Evolutionary conservation across 148 eudicot species (phyloP).

Genomic region (Rhododendron kiyosumense): DNA sequence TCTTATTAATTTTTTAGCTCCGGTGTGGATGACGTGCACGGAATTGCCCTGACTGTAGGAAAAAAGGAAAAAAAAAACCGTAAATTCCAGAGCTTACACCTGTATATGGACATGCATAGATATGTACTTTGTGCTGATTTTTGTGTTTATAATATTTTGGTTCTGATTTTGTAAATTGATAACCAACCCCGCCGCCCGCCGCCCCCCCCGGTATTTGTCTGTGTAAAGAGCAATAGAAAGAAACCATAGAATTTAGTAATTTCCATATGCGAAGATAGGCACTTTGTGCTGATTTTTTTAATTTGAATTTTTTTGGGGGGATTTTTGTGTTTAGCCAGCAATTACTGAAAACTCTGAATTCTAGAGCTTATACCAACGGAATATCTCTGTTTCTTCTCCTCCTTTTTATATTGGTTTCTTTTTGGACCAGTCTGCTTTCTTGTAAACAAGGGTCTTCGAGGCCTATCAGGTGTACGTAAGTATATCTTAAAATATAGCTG

Average conservation of each 20-base stretch:
- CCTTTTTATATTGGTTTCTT: slow-evolving; percentile 42
- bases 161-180: no score
- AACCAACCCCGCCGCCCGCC: no score
- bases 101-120: neutral
- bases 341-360: slow-evolving; percentile 45
- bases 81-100: neutral
- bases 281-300: neutral
- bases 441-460: slow-evolving; percentile 59
- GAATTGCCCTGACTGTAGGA: no score
- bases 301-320: neutral
- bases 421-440: slow-evolving; percentile 62
- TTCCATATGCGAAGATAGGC: no score
- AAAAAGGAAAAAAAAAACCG: neutral
- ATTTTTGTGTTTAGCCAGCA: slow-evolving; percentile 31
- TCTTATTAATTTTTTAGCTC: no score
- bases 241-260: no score
- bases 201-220: no score
- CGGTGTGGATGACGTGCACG: no score
- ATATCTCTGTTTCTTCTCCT: slow-evolving; percentile 56
- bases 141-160: neutral
- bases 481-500: neutral
- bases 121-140: neutral
- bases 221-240: no score
- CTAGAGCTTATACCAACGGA: slow-evolving; percentile 75
- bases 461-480: slow-evolving; percentile 21